Conservation (phyloP, 192 early-diverging fungal genomes). For the Entomortierella parvispora region DNA sequence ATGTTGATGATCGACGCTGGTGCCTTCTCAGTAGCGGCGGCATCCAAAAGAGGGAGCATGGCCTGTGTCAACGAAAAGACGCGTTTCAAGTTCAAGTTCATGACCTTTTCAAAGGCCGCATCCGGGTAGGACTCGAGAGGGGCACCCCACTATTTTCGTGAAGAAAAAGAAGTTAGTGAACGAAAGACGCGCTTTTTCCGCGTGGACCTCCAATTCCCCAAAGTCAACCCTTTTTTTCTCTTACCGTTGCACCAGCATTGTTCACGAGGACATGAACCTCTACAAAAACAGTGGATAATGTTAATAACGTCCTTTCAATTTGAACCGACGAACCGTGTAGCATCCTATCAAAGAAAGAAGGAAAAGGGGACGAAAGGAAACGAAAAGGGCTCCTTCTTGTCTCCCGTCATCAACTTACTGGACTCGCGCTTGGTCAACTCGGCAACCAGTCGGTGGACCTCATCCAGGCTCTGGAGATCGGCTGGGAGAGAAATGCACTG, state of each 20-base stretch:
- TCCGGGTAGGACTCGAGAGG: constrained; percentile 68
- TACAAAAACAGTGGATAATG: not conserved
- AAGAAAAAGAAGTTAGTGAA: not conserved
- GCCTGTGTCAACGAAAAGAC: constrained; percentile 84
- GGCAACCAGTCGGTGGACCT: constrained; percentile 66
- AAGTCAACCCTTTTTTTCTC: not conserved
- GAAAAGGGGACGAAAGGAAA: not conserved
- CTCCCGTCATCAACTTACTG: constrained; percentile 47
- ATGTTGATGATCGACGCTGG: constrained; percentile 92
- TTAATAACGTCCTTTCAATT: not conserved
- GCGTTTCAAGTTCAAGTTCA: constrained; percentile 88
- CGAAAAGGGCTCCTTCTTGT: not conserved
- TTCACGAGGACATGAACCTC: constrained; percentile 91
- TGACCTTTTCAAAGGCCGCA: constrained; percentile 74
- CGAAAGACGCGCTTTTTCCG: not conserved
- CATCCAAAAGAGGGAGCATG: constrained; percentile 77
- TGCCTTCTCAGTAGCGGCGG: constrained; percentile 61
- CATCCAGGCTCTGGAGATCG: constrained; percentile 72
- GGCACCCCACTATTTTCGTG: constrained; percentile 58
- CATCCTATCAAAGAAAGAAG: not conserved
- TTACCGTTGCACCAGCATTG: constrained; percentile 76
- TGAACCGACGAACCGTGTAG: no score
- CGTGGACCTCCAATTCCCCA: no score
- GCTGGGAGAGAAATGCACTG: constrained; percentile 77
- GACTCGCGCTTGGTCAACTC: constrained; percentile 70